Base-by-base conservation (phyloP, 768 basidiomycete species). In the Amanita inopinata region DNA sequence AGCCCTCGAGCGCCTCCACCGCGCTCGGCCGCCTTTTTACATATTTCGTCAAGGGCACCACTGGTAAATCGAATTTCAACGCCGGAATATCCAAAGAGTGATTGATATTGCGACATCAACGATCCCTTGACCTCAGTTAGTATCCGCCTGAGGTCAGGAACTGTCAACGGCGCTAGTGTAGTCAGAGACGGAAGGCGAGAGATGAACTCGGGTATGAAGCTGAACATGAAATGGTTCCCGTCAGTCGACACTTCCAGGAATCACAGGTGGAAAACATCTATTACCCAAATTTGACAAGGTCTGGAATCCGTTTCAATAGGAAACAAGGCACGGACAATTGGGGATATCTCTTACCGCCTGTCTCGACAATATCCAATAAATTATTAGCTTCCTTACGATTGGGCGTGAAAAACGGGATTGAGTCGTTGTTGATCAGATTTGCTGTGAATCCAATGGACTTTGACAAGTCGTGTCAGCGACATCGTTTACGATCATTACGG, bases 161-260 rank as follows among this genome's bases (percentile, higher is more conserved):
- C 73, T 4, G 85, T 83, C 2, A 97, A 70, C 4, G 86, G 83
- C 4, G 82, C 61, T 4, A 98, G 72, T 1, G 89, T 79, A 3
- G 93, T 86, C 25, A 92, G 71, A n/a, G 90, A 83, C 3, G 93
- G 93, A n/a, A 96, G 62, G 20, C 94, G 84, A 12, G 87, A 90
- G 38, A 94, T 74, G 52, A 98, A 97, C 62, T 98, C 93, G 17
- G 93, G 93, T 45, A 97, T 97, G 49, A 96, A 86, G 2, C 86
- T 85, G 45, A 22, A 20, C n/a, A n/a, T n/a, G n/a, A n/a, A n/a
- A n/a, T 14, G 4, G 37, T n/a, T 17, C 14, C 12, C n/a, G 24
- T 35, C 23, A 27, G 18, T 43, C 24, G 50, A 43, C n/a, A 37
- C 36, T 14, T 22, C 33, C 27, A 51, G 32, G 17, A 10, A 34